A percentile compares a stretch with the other conserved stretches of the same genome.
These are phyloP conservation scores for Solanum hybrid DNA, from an alignment of 305 asterid genomes.

Conservation along the genomic window DNA sequence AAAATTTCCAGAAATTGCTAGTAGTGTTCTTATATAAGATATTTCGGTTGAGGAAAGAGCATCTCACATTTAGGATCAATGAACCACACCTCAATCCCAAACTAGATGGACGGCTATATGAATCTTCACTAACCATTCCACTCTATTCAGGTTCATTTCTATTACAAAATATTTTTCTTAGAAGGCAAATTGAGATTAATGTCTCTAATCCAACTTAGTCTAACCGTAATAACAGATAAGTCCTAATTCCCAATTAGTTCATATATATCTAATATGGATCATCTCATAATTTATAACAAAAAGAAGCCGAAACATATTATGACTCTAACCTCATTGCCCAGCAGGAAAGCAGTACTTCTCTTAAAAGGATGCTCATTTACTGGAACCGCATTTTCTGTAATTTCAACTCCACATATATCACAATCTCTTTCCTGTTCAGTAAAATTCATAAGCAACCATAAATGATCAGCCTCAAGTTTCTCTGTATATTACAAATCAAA, in stretches of 20 bases:
- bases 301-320: neutral
- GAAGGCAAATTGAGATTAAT: neutral
- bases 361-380: slow-evolving; percentile 77
- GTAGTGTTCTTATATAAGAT: neutral
- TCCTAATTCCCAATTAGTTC: neutral
- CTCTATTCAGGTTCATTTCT: neutral
- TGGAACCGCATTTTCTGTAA: slow-evolving; percentile 56
- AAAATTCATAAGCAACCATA: neutral
- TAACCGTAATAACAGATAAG: neutral
- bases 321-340: slow-evolving; percentile 75
- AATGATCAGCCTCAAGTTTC: neutral
- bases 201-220: neutral
- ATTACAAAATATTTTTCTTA: too few relatives aligned
- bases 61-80: neutral
- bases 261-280: neutral
- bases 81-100: neutral
- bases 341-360: slow-evolving; percentile 84
- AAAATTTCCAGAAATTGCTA: neutral
- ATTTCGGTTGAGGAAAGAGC: neutral
- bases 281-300: neutral
- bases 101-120: neutral
- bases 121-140: neutral
- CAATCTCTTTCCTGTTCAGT: slow-evolving; percentile 61
- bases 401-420: slow-evolving; percentile 92
- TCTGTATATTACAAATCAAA: neutral